A percentile compares a stretch with the other conserved stretches of the same genome.
These are phyloP conservation scores for Ceratobasidium sp. DNA, from an alignment of 1,284 basidiomycete genomes.

Conservation along the genomic window DNA sequence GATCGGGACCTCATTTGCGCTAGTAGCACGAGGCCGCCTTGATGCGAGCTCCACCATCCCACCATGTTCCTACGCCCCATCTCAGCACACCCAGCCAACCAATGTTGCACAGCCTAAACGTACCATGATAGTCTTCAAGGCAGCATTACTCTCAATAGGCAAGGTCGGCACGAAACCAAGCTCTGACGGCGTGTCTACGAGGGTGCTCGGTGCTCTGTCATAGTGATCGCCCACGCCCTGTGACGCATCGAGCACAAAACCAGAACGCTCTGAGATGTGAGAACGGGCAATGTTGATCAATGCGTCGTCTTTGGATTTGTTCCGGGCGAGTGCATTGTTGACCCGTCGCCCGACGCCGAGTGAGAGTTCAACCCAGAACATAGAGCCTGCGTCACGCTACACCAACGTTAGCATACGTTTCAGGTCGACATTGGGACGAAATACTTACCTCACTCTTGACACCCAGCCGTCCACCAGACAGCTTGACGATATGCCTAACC, in stretches of 20 bases:
- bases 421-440: background rate
- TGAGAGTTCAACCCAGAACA: conserved; percentile 80
- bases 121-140: conserved; percentile 35
- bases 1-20: conserved; percentile 28
- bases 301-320: conserved; percentile 40
- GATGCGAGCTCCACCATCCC: conserved; percentile 44
- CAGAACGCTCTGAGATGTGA: conserved; percentile 22
- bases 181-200: conserved; percentile 27
- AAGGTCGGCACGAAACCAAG: conserved; percentile 23
- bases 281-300: conserved; percentile 32
- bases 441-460: conserved; percentile 56
- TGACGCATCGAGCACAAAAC: conserved; percentile 28
- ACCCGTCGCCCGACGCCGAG: conserved; percentile 56
- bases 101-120: background rate
- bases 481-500: conserved; percentile 89
- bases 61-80: conserved; percentile 35
- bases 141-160: conserved; percentile 38
- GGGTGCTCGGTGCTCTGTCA: conserved; percentile 39
- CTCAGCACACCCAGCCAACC: background rate
- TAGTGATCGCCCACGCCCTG: conserved; percentile 18
- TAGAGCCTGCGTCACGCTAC: conserved; percentile 70
- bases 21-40: conserved; percentile 15
- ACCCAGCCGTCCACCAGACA: conserved; percentile 82
- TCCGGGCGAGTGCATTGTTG: conserved; percentile 34
- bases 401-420: conserved; percentile 53